Evolutionary conservation across 257 asterid species (phyloP).

Genomic region (Sherardia arvensis): DNA sequence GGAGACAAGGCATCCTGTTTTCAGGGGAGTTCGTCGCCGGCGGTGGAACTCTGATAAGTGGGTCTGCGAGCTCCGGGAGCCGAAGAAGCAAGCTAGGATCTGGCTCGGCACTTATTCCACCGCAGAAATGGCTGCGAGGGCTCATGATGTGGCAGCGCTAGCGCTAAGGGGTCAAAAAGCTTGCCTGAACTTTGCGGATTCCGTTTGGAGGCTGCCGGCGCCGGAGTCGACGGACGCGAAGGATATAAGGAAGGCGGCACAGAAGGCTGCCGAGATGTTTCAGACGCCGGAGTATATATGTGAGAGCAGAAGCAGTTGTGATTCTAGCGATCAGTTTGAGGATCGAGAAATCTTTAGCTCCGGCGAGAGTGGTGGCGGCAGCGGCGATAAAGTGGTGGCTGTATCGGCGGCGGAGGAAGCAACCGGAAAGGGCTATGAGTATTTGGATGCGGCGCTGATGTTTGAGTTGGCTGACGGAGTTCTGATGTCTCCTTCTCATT

Average conservation of each 20-base stretch:
- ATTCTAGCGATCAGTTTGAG: not conserved
- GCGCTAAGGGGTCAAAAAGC: constrained; percentile 51
- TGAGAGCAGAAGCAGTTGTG: not conserved
- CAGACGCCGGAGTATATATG: not conserved
- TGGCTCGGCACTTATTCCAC: constrained; percentile 86
- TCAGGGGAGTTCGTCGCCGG: constrained; percentile 29
- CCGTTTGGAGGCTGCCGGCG: constrained; percentile 36
- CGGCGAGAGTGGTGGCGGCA: not conserved
- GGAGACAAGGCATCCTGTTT: constrained; percentile 35
- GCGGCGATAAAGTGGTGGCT: not conserved
- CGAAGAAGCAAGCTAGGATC: constrained; percentile 42
- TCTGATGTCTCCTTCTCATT: constrained; percentile 52
- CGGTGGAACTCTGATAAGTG: constrained; percentile 23
- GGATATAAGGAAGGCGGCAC: constrained; percentile 45
- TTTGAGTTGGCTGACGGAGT: constrained; percentile 31
- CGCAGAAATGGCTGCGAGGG: constrained; percentile 82
- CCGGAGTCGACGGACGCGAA: constrained; percentile 34
- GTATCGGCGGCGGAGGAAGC: constrained; percentile 1
- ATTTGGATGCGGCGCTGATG: constrained; percentile 12
- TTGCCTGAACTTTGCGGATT: constrained; percentile 63
- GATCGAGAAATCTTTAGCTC: not conserved
- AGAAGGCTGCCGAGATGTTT: constrained; percentile 39
- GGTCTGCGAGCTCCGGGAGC: constrained; percentile 56
- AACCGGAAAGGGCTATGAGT: constrained; percentile 10
- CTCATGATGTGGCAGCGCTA: constrained; percentile 66